Percentiles rank a stretch among this genome's conserved stretches.
phyloP scores from a whole-genome alignment of 176 grass and related monocot genomes.

The Carex kokanica region DNA sequence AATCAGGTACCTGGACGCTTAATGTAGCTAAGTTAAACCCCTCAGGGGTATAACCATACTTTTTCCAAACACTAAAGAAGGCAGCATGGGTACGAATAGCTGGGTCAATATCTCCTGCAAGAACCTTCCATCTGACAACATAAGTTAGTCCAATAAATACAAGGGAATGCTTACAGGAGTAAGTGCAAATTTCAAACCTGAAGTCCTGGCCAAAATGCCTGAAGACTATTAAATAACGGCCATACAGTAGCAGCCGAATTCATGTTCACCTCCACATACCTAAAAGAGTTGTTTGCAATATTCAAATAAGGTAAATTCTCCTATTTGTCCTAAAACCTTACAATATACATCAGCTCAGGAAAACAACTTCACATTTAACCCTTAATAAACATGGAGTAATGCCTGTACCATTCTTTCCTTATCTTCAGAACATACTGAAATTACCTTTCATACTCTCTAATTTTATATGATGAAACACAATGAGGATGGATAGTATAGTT shows the following conservation, averaged over 20 bases:
- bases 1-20: constrained; percentile 55
- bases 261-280: constrained; percentile 99
- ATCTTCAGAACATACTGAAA: not conserved
- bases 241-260: constrained; percentile 93
- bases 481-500: not conserved
- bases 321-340: not conserved
- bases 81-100: constrained; percentile 96
- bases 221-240: constrained; percentile 96
- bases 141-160: constrained; percentile 57
- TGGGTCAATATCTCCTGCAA: constrained; percentile 95
- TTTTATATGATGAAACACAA: not conserved
- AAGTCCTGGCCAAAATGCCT: constrained; percentile 99
- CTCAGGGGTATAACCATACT: constrained; percentile 94
- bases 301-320: constrained; percentile 6
- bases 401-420: no score
- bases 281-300: constrained; percentile 29
- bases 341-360: not conserved
- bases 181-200: constrained; percentile 63
- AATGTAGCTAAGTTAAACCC: constrained; percentile 94
- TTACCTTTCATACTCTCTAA: not conserved
- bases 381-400: not conserved
- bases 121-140: constrained; percentile 85
- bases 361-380: not conserved
- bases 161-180: not conserved
- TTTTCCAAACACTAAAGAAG: constrained; percentile 98